A percentile compares a stretch with the other conserved stretches of the same genome.
Conservation (phyloP, 1,284 basidiomycete genomes). For the Tilletia walkeri region DNA sequence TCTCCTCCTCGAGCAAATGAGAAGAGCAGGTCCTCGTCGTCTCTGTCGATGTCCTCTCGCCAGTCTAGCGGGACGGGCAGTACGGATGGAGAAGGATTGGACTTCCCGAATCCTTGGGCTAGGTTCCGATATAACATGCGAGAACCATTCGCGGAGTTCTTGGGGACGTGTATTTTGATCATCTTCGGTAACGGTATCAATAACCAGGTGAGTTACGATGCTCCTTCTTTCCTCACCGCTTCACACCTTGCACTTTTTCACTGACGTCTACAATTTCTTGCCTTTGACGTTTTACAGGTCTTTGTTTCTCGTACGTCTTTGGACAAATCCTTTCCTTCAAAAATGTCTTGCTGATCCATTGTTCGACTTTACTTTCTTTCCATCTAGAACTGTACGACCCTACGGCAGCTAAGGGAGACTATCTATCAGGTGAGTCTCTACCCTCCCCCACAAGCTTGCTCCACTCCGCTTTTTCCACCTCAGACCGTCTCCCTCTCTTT, state of each 20-base stretch:
- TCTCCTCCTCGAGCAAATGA: too few relatives aligned
- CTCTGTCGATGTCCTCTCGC: too few relatives aligned
- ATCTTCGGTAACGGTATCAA: conserved; percentile 22
- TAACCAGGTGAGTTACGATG: conserved; percentile 10
- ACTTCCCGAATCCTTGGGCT: conserved; percentile 46
- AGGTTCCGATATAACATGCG: conserved; percentile 37
- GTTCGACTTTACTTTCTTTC: background rate
- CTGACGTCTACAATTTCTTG: background rate
- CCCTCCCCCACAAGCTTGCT: background rate
- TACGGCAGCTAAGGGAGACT: conserved; percentile 1
- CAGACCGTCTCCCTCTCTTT: background rate
- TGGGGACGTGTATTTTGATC: conserved; percentile 26
- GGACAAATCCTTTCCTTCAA: background rate
- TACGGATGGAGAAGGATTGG: conserved; percentile 23
- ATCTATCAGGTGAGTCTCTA: conserved; percentile 1
- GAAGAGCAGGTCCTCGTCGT: too few relatives aligned
- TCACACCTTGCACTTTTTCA: background rate
- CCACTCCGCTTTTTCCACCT: background rate
- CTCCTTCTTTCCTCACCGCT: background rate
- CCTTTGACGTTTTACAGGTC: background rate
- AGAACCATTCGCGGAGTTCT: conserved; percentile 39
- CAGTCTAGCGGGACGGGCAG: too few relatives aligned
- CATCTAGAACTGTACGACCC: background rate
- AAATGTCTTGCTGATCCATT: too few relatives aligned
- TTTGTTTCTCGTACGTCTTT: conserved; percentile 7